A percentile compares a stretch with the other conserved stretches of the same genome.
Conservation (phyloP, 306 rosid genomes). For the Glycine tomentella region DNA sequence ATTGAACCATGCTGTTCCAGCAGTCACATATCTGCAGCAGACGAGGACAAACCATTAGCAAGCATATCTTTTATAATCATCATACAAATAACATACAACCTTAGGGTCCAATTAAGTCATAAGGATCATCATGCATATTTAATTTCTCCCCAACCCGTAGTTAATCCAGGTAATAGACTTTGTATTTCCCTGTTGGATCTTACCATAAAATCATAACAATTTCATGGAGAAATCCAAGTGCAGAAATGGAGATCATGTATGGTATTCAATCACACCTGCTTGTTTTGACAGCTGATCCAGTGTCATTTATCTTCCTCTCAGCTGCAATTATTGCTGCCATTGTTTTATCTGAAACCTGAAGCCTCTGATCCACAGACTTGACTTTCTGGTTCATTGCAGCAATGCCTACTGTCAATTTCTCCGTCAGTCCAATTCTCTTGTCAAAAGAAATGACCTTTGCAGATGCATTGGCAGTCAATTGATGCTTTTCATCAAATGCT, state of each 20-base stretch:
- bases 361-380: conserved; percentile 83
- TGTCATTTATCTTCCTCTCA: conserved; percentile 84
- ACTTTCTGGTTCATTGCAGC: conserved; percentile 91
- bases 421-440: conserved; percentile 81
- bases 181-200: conserved; percentile 3
- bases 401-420: conserved; percentile 82
- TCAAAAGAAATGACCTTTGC: conserved; percentile 85
- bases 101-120: no score
- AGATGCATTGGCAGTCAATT: conserved; percentile 82
- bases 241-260: conserved; percentile 27
- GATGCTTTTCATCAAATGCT: conserved; percentile 97
- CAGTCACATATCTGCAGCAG: conserved; percentile 76
- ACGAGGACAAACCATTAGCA: conserved; percentile 18
- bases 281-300: conserved; percentile 95
- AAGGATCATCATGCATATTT: neutral
- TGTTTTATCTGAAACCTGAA: conserved; percentile 91
- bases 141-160: conserved; percentile 3
- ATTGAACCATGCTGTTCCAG: conserved; percentile 88
- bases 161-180: neutral
- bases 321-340: conserved; percentile 94
- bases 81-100: neutral
- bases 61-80: no score
- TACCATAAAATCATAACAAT: neutral
- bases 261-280: conserved; percentile 70
- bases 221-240: conserved; percentile 2